These are phyloP conservation scores for Nyssa sinensis DNA, from an alignment of 148 eudicot genomes.

Conservation along the genomic window DNA sequence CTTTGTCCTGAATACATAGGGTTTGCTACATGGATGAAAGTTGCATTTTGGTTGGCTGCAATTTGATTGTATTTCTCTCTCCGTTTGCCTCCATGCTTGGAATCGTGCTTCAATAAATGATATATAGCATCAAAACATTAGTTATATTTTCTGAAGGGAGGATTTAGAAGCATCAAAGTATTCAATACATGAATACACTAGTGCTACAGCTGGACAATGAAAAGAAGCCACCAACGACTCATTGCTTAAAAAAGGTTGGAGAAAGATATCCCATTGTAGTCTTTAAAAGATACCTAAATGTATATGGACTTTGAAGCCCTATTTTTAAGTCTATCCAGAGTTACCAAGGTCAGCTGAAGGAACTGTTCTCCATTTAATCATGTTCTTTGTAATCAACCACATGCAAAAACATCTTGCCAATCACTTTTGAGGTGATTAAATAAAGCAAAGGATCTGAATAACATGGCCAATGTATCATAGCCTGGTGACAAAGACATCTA, in stretches of 20 bases:
- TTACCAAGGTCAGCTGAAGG: not conserved
- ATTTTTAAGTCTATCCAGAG: not conserved
- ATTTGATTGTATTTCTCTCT: not conserved
- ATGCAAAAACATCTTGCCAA: not conserved
- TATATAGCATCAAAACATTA: not conserved
- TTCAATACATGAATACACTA: no score
- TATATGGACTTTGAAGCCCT: no score
- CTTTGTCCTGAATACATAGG: not conserved
- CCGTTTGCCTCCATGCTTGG: not conserved
- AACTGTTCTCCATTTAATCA: not conserved
- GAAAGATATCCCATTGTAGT: no score
- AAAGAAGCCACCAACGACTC: no score
- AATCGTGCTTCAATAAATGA: not conserved
- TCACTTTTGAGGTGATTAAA: not conserved
- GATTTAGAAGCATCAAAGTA: no score
- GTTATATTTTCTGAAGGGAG: not conserved
- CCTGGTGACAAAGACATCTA: not conserved
- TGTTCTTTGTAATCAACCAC: not conserved
- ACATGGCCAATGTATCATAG: not conserved
- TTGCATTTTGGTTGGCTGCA: not conserved
- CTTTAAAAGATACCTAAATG: no score
- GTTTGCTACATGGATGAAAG: not conserved
- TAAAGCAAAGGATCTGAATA: no score
- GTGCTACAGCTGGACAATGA: no score
- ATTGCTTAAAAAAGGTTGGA: no score